phyloP scores from a whole-genome alignment of 2,329 filamentous ascomycete genomes.

The Venturia asperata region DNA sequence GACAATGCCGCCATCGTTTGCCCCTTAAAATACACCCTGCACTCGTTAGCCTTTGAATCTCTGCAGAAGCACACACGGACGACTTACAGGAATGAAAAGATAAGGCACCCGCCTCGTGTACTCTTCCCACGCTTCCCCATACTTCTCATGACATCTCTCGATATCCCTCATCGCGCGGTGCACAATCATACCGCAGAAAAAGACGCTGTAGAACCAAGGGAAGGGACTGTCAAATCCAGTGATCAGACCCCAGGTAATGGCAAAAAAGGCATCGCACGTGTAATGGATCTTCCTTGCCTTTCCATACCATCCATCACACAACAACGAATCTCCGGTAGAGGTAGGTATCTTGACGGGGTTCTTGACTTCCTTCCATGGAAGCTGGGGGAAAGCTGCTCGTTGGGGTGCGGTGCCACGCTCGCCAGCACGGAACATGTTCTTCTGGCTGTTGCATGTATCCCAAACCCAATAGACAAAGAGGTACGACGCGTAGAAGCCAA shows the following conservation, averaged over 20 bases:
- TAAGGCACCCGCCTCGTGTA: slow-evolving; percentile 76
- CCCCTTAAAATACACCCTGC: slow-evolving; percentile 9
- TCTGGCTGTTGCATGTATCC: slow-evolving; percentile 88
- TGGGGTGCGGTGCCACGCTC: slow-evolving; percentile 64
- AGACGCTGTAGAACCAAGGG: slow-evolving; percentile 82
- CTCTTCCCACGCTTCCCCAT: slow-evolving; percentile 74
- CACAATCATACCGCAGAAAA: slow-evolving; percentile 72
- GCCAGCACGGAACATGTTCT: slow-evolving; percentile 80
- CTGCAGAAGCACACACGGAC: not conserved
- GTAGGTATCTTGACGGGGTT: slow-evolving; percentile 75
- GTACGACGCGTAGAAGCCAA: slow-evolving; percentile 61
- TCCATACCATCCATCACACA: slow-evolving; percentile 79
- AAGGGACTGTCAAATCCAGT: slow-evolving; percentile 75
- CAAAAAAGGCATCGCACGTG: slow-evolving; percentile 72
- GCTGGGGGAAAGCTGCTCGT: slow-evolving; percentile 78
- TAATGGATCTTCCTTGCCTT: slow-evolving; percentile 76
- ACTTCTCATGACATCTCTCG: slow-evolving; percentile 66
- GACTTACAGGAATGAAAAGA: slow-evolving; percentile 67
- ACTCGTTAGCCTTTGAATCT: not conserved
- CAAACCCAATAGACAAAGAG: slow-evolving; percentile 83
- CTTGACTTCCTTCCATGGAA: slow-evolving; percentile 78
- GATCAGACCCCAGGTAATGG: slow-evolving; percentile 70
- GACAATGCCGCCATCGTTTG: not conserved
- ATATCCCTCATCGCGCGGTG: slow-evolving; percentile 73
- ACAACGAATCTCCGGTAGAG: slow-evolving; percentile 64